phyloP scores from a whole-genome alignment of 306 rosid species.

The Inga leiocalycina region DNA sequence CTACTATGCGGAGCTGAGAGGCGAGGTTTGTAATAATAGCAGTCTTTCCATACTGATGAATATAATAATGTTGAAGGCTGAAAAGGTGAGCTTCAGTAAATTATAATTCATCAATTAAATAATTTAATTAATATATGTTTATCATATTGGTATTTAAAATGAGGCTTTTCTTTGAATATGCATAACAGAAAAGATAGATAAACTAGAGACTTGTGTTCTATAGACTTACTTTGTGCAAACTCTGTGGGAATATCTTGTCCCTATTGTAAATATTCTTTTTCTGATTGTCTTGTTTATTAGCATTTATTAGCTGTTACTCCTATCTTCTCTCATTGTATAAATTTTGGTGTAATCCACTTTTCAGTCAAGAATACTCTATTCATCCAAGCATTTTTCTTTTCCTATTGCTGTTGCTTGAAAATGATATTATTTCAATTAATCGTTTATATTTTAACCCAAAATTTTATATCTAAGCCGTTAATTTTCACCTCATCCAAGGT shows the following conservation, averaged over 20 bases:
- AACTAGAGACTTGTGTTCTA: not conserved
- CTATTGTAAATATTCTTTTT: too few relatives aligned
- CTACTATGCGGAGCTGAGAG: conserved; percentile 84
- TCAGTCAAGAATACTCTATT: not conserved
- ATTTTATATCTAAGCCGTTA: not conserved
- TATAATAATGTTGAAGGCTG: not conserved
- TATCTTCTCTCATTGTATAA: too few relatives aligned
- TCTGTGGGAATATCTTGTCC: too few relatives aligned
- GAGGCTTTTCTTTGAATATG: not conserved
- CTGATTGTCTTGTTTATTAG: too few relatives aligned
- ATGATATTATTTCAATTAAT: not conserved
- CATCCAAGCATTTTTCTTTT: not conserved
- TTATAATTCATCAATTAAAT: not conserved
- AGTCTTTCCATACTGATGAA: not conserved
- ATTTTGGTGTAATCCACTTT: too few relatives aligned
- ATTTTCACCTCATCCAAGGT: not conserved
- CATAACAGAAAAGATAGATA: not conserved
- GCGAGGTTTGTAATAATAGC: conserved; percentile 86
- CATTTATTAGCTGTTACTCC: too few relatives aligned
- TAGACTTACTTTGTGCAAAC: not conserved
- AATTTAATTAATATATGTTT: not conserved
- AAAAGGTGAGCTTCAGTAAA: not conserved
- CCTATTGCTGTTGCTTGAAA: not conserved
- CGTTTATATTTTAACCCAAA: not conserved
- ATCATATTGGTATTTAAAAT: not conserved